A percentile compares a stretch with the other conserved stretches of the same genome.
Evolutionary conservation across 164 flowering plant species (phyloP).

Genomic region (Aristolochia contorta): DNA sequence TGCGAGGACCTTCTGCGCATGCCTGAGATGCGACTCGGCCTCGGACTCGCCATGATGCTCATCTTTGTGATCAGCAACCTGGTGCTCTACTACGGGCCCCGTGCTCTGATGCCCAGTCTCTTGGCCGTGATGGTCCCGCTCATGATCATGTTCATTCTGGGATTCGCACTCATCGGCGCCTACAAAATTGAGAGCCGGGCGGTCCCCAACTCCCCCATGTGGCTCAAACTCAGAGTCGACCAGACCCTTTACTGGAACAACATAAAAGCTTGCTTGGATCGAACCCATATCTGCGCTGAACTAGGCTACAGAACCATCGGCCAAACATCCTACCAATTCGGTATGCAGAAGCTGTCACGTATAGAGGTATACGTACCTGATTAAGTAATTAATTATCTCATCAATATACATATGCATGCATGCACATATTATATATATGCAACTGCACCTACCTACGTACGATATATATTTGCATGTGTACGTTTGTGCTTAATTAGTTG

Average conservation of each 20-base stretch:
- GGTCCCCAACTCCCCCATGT: conserved; percentile 24
- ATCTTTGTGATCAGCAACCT: conserved; percentile 23
- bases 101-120: conserved; percentile 14
- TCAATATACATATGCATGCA: not conserved
- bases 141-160: conserved; percentile 23
- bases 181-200: conserved; percentile 17
- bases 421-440: too few species aligned
- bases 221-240: conserved; percentile 21
- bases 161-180: conserved; percentile 25
- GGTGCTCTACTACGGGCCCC: conserved; percentile 10
- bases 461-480: too few species aligned
- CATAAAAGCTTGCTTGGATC: conserved; percentile 27
- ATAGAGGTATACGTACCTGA: conserved; percentile 30
- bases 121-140: conserved; percentile 20
- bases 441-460: too few species aligned
- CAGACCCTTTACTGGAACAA: conserved; percentile 19
- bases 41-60: conserved; percentile 18
- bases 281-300: conserved; percentile 15
- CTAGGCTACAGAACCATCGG: conserved; percentile 10
- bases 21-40: not conserved
- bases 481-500: too few species aligned
- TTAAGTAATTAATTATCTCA: too few species aligned
- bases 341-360: conserved; percentile 12
- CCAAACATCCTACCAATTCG: conserved; percentile 15
- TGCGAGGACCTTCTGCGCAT: not conserved